Evolutionary conservation across 345 rosid species (phyloP).

Genomic region (Pistacia atlantica): DNA sequence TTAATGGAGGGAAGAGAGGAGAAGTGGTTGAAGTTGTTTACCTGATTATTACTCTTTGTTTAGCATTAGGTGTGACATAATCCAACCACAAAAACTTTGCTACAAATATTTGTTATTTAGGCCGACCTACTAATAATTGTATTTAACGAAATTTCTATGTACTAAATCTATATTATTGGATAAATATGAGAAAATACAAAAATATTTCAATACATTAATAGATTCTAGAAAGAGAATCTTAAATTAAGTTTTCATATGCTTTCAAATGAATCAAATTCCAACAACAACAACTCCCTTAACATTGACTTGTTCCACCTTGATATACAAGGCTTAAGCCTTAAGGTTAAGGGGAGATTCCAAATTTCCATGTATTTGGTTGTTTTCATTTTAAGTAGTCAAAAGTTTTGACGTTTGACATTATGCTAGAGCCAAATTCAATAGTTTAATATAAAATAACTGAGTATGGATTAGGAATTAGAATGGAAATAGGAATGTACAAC

Average conservation of each 20-base stretch:
- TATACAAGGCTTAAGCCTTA: no score
- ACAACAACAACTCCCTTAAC: background rate
- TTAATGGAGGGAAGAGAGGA: background rate
- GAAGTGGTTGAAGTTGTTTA: conserved; percentile 18
- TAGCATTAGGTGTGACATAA: background rate
- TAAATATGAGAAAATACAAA: no score
- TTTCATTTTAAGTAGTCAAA: background rate
- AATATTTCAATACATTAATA: no score
- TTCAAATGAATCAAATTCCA: no score
- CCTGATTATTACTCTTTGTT: background rate
- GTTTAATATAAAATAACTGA: no score
- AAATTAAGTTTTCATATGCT: no score
- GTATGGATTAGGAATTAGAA: background rate
- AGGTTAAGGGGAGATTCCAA: no score
- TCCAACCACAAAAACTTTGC: background rate
- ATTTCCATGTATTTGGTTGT: background rate
- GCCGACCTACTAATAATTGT: background rate
- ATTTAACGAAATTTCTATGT: background rate
- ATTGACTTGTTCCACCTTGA: background rate
- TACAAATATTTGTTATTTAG: background rate
- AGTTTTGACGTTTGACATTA: background rate
- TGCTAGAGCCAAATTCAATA: no score
- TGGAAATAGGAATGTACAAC: background rate
- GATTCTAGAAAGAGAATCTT: no score
- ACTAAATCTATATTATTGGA: no score